These are phyloP conservation scores for Haematococcus lacustris DNA, from an alignment of 139 green algal species.

Conservation along the genomic window DNA sequence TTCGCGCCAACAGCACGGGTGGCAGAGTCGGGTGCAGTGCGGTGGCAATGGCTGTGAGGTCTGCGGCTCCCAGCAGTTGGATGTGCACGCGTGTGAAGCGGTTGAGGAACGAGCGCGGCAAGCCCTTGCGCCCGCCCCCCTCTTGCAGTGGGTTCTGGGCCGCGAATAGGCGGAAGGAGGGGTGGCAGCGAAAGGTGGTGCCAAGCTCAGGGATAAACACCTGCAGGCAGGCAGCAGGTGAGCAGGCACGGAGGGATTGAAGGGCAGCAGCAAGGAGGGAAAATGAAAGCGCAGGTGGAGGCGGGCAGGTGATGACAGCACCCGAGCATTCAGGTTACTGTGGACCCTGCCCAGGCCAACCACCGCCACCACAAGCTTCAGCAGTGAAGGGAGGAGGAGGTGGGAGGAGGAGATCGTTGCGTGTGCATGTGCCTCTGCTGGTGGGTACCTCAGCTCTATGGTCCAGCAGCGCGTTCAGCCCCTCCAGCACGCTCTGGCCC, in stretches of 20 bases:
- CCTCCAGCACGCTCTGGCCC: constrained; percentile 86
- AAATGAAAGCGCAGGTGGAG: no score
- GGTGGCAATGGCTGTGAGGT: constrained; percentile 73
- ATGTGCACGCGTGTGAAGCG: constrained; percentile 83
- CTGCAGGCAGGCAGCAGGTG: constrained; percentile 33
- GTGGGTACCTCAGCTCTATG: constrained; percentile 69
- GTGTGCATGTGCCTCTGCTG: no score
- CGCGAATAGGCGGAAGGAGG: constrained; percentile 80
- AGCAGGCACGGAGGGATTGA: no score
- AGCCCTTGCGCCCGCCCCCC: constrained; percentile 90
- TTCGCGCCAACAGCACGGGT: constrained; percentile 37
- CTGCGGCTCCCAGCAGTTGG: constrained; percentile 65
- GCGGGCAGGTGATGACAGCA: no score
- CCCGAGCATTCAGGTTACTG: no score
- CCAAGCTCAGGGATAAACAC: constrained; percentile 94
- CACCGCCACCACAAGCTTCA: no score
- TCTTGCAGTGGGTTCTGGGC: constrained; percentile 88
- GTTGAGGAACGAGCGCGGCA: constrained; percentile 96
- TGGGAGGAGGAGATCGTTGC: no score
- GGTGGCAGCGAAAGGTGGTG: constrained; percentile 60
- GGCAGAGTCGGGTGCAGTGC: constrained; percentile 70
- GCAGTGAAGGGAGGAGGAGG: no score
- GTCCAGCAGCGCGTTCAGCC: constrained; percentile 93
- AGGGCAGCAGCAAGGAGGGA: no score
- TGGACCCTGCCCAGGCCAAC: no score